phyloP scores from a whole-genome alignment of 1,139 yeast genomes.

The Scheffersomyces titani region DNA sequence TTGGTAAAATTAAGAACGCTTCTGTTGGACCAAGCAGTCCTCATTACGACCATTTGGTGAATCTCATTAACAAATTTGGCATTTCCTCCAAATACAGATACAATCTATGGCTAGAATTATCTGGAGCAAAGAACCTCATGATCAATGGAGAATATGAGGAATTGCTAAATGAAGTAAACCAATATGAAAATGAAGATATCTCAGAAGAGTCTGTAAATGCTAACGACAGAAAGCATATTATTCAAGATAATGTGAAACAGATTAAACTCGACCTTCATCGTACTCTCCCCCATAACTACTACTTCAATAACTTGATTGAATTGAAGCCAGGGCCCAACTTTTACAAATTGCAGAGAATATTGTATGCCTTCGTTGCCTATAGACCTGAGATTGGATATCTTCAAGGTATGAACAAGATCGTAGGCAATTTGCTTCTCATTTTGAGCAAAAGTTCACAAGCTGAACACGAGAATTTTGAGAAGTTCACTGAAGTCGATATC shows the following conservation, averaged over 20 bases:
- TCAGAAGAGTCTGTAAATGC: background rate
- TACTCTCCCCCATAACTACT: constrained; percentile 58
- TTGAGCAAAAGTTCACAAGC: constrained; percentile 12
- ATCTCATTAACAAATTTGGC: constrained; percentile 42
- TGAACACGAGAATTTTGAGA: constrained; percentile 22
- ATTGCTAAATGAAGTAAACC: constrained; percentile 16
- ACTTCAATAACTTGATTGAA: constrained; percentile 40
- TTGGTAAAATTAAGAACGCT: constrained; percentile 1
- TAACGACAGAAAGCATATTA: constrained; percentile 4
- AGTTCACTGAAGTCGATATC: constrained; percentile 50
- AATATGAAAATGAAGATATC: constrained; percentile 1
- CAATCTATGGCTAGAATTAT: constrained; percentile 55
- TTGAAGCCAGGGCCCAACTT: constrained; percentile 58
- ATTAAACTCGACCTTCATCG: constrained; percentile 57
- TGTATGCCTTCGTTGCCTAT: constrained; percentile 55
- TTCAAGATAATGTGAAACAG: constrained; percentile 46
- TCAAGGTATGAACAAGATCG: constrained; percentile 66
- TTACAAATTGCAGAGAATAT: constrained; percentile 46
- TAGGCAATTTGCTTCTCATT: constrained; percentile 52
- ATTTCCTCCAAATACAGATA: constrained; percentile 52
- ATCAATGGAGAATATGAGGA: constrained; percentile 54
- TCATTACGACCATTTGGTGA: constrained; percentile 25
- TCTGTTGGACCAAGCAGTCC: background rate
- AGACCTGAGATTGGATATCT: constrained; percentile 56
- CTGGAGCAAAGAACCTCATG: constrained; percentile 49